Percentiles rank a stretch among this genome's conserved stretches.
These are phyloP conservation scores for Castanopsis chinensis DNA, from an alignment of 306 rosid species.

Conservation along the genomic window DNA sequence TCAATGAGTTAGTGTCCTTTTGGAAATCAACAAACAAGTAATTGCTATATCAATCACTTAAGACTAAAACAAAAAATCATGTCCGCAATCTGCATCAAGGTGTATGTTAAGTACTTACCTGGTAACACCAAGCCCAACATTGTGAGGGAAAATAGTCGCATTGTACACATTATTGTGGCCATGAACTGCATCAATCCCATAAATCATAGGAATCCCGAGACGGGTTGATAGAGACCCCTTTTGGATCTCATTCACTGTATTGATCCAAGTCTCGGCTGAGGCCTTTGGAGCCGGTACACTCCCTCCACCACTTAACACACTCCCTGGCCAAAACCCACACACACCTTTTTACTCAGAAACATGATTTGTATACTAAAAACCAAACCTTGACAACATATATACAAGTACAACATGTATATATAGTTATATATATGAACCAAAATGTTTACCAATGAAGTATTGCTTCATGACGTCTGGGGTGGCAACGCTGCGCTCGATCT, in stretches of 20 bases:
- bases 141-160: constrained; percentile 89
- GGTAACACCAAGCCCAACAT: constrained; percentile 93
- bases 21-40: neutral
- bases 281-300: constrained; percentile 90
- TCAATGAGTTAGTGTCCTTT: neutral
- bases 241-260: constrained; percentile 81
- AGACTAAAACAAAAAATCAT: neutral
- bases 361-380: neutral
- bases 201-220: constrained; percentile 95
- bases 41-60: neutral
- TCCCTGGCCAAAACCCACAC: constrained; percentile 49
- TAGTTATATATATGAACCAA: too few relatives aligned
- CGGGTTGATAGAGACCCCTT: constrained; percentile 70
- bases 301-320: constrained; percentile 98
- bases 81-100: neutral
- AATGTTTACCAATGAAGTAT: constrained; percentile 64
- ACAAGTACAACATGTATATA: neutral
- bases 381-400: neutral
- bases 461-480: constrained; percentile 62
- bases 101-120: constrained; percentile 52
- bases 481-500: constrained; percentile 72
- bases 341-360: neutral
- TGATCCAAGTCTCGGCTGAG: constrained; percentile 67
- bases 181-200: constrained; percentile 96
- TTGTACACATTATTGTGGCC: constrained; percentile 90